These are phyloP conservation scores for Lipomyces lipofer DNA, from an alignment of 805 yeast species.

Conservation along the genomic window DNA sequence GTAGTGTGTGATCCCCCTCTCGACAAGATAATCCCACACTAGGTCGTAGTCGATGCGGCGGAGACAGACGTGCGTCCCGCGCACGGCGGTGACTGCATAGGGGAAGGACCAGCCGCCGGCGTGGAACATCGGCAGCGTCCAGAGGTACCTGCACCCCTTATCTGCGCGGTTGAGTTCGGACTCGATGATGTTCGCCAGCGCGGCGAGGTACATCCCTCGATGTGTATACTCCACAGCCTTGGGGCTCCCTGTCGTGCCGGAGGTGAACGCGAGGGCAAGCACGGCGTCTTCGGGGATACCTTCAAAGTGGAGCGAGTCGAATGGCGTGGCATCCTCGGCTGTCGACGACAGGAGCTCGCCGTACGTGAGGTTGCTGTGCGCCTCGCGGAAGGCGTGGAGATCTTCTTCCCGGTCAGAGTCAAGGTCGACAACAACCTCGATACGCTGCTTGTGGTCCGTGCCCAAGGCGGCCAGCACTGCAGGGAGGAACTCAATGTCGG, in stretches of 20 bases:
- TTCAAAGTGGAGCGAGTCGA: constrained; percentile 25
- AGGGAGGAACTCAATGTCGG: constrained; percentile 16
- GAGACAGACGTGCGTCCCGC: constrained; percentile 42
- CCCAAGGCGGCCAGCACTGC: constrained; percentile 30
- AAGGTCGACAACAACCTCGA: constrained; percentile 27
- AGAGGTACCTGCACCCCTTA: constrained; percentile 39
- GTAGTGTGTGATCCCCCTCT: constrained; percentile 38
- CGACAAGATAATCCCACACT: constrained; percentile 38
- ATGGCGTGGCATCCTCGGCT: constrained; percentile 8
- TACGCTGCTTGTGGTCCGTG: not conserved
- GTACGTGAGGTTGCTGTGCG: constrained; percentile 6
- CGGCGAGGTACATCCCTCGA: constrained; percentile 39
- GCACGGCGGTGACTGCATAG: constrained; percentile 42
- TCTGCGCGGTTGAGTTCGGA: constrained; percentile 37
- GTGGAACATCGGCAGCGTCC: constrained; percentile 45
- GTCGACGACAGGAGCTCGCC: constrained; percentile 16
- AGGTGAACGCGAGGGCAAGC: constrained; percentile 37
- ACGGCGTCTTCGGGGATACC: constrained; percentile 26
- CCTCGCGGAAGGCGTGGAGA: not conserved
- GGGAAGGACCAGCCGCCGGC: constrained; percentile 45
- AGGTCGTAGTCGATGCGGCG: constrained; percentile 40
- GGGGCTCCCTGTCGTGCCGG: constrained; percentile 43
- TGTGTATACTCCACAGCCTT: constrained; percentile 44
- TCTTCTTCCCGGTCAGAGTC: constrained; percentile 24
- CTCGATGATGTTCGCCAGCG: constrained; percentile 39